phyloP scores from a whole-genome alignment of 1,284 basidiomycete genomes.

The Trichosporon coremiiforme region DNA sequence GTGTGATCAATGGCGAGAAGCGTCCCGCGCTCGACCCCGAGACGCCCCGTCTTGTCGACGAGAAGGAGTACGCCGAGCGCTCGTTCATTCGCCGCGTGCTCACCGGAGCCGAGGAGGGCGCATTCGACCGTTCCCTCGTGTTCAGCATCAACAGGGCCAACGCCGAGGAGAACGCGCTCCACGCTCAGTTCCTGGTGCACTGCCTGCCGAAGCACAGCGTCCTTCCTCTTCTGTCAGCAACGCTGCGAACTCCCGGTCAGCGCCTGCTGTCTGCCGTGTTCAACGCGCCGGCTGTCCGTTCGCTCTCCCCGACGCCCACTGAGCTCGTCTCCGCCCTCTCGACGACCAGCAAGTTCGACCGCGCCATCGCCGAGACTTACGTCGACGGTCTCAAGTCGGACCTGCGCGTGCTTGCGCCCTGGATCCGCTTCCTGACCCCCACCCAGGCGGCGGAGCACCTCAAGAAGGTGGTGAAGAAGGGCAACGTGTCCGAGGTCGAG shows the following conservation, averaged over 20 bases:
- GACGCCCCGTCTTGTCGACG: constrained; percentile 30
- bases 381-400: constrained; percentile 25
- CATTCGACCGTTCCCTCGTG: background rate
- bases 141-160: constrained; percentile 21
- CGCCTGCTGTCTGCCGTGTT: background rate
- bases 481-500: constrained; percentile 5
- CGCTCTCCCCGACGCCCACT: background rate
- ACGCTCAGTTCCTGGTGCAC: constrained; percentile 36
- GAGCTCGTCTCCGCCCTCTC: background rate
- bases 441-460: constrained; percentile 30
- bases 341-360: constrained; percentile 25
- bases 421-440: constrained; percentile 40
- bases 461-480: constrained; percentile 23
- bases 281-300: background rate
- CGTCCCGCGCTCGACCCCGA: constrained; percentile 20
- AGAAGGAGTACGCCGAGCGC: constrained; percentile 27
- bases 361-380: constrained; percentile 36
- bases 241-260: constrained; percentile 7
- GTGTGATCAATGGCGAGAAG: constrained; percentile 26
- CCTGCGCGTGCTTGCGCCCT: constrained; percentile 35
- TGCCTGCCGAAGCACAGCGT: constrained; percentile 22
- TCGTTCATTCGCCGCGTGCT: constrained; percentile 27
- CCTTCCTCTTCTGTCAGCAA: constrained; percentile 20
- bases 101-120: constrained; percentile 16
- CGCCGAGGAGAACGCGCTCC: constrained; percentile 27